Evolutionary conservation across 306 rosid species (phyloP).

Genomic region (Fagus crenata): DNA sequence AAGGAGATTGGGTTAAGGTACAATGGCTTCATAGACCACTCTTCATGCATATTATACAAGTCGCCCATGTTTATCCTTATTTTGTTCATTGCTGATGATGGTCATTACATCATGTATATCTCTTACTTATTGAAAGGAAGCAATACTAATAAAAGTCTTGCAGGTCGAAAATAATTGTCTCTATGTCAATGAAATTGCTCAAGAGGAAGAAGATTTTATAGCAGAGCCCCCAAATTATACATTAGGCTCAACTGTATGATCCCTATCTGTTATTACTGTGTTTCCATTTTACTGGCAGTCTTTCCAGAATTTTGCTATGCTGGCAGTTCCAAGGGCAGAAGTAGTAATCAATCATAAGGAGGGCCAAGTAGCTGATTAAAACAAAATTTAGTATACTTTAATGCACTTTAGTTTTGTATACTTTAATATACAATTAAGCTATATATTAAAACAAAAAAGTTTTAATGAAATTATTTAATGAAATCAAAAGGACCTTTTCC

Average conservation of each 20-base stretch:
- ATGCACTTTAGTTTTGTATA: background rate
- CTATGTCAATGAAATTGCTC: conserved; percentile 66
- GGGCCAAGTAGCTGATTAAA: background rate
- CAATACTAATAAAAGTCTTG: conserved; percentile 9
- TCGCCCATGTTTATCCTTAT: background rate
- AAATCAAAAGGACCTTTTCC: no score
- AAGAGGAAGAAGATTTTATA: conserved; percentile 69
- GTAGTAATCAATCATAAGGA: background rate
- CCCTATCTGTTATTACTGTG: conserved; percentile 2
- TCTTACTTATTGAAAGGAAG: conserved; percentile 2
- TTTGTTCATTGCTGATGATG: background rate
- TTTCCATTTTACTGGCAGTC: conserved; percentile 19
- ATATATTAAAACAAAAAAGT: background rate
- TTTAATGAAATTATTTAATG: background rate
- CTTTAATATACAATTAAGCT: background rate
- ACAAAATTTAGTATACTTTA: background rate
- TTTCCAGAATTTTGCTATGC: conserved; percentile 8
- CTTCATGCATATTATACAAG: background rate
- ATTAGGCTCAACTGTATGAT: conserved; percentile 50
- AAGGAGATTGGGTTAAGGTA: conserved; percentile 82
- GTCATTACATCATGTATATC: background rate
- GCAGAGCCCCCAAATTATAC: conserved; percentile 53
- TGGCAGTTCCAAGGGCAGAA: background rate
- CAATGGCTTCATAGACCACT: background rate
- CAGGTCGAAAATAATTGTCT: conserved; percentile 67